Conservation (phyloP, 768 basidiomycete genomes). For the Leccinum variicolor region DNA sequence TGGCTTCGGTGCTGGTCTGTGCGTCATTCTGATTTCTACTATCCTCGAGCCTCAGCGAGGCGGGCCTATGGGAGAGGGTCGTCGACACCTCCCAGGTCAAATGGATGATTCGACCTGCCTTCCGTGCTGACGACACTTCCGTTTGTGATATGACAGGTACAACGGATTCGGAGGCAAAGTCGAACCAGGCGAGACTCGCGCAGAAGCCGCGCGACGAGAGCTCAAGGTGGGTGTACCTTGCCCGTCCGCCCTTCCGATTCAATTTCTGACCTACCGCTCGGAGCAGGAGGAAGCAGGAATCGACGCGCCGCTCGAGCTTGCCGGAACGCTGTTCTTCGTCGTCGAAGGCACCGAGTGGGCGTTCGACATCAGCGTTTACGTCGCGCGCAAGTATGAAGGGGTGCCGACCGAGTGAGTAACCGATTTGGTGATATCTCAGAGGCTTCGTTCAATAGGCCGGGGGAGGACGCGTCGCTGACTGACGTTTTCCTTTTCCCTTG, state of each 20-base stretch:
- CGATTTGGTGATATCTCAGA: not conserved
- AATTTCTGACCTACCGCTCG: not conserved
- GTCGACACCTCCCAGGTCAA: not conserved
- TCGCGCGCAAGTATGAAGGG: constrained; percentile 59
- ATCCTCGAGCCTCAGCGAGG: not conserved
- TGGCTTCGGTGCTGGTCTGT: constrained; percentile 68
- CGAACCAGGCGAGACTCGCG: constrained; percentile 65
- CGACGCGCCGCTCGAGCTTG: constrained; percentile 56
- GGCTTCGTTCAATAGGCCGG: not conserved
- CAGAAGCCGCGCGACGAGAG: constrained; percentile 75
- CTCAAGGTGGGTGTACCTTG: constrained; percentile 42
- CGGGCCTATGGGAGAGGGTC: not conserved
- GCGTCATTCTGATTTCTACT: constrained; percentile 10
- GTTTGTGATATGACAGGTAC: constrained; percentile 44
- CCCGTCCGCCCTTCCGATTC: not conserved
- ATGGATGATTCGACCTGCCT: not conserved
- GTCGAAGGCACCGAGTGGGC: constrained; percentile 51
- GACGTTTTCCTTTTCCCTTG: not conserved
- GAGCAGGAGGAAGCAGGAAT: constrained; percentile 82
- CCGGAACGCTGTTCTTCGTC: constrained; percentile 65
- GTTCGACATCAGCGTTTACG: constrained; percentile 72
- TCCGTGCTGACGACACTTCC: not conserved
- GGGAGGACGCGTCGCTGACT: not conserved
- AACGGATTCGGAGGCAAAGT: constrained; percentile 93
- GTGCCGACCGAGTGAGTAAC: constrained; percentile 59